Conservation (phyloP, 176 grass and related monocot species). For the Melocanna baccifera region DNA sequence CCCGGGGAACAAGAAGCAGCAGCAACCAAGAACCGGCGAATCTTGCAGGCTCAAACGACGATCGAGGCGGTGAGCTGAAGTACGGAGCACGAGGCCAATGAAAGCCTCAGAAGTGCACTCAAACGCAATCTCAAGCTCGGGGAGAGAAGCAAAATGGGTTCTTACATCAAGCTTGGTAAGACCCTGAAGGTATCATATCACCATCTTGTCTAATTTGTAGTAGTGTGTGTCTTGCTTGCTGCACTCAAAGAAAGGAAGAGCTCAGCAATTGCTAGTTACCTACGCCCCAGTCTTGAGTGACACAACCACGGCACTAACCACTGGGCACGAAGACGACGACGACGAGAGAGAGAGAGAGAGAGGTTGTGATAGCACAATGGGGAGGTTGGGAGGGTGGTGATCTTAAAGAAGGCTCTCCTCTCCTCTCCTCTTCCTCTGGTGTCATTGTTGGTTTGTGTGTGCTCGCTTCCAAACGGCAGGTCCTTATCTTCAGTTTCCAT, state of each 20-base stretch:
- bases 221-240: neutral
- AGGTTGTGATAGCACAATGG: neutral
- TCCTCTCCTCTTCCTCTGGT: neutral
- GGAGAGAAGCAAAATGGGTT: slow-evolving; percentile 20
- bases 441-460: slow-evolving; percentile 47
- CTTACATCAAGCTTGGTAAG: neutral
- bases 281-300: neutral
- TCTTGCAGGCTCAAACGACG: slow-evolving; percentile 4
- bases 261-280: neutral
- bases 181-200: slow-evolving; percentile 10
- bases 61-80: slow-evolving; percentile 13
- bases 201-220: neutral
- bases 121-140: slow-evolving; percentile 13
- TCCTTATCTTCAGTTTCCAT: slow-evolving; percentile 37
- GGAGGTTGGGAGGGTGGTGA: slow-evolving; percentile 34
- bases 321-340: neutral
- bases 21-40: neutral
- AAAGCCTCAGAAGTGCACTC: slow-evolving; percentile 32
- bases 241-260: slow-evolving; percentile 3
- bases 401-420: slow-evolving; percentile 45
- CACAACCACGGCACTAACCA: neutral
- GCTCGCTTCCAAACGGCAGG: slow-evolving; percentile 40
- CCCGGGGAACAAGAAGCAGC: neutral
- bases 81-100: neutral
- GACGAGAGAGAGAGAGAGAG: neutral